Evolutionary conservation across 2,329 filamentous ascomycete species (phyloP), one percentile per base, ranked within the genome.

Genomic region (Verruconis gallopava): DNA sequence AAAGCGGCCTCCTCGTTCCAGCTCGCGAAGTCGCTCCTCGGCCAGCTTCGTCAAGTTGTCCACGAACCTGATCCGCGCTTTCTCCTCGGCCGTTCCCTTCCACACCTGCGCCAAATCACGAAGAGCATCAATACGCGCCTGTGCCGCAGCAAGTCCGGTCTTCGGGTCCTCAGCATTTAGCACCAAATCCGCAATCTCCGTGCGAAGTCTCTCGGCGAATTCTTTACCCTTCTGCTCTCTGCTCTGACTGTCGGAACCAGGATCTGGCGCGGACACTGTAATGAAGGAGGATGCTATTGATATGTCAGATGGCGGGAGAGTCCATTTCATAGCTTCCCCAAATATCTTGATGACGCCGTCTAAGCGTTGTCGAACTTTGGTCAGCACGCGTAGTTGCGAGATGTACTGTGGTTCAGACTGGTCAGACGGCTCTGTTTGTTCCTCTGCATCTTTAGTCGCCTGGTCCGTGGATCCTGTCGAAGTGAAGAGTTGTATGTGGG

Each of bases 71-170:
- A 65, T 65, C 41, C 91, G 70, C 4, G 85, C 85, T 62, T 84
- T 93, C 59, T 96, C 91, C 63, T 98, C 91, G 0, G 84, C 81
- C 2, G 91, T 95, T n/a, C 86, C 86, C 57, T 82, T 89, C 88
- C 91, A 98, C 17, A 98, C 78, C n/a, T 64, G 64, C 3, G 77
- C 76, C 48, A 96, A 63, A 47, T 78, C 73, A 53, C 85, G 79
- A 43, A 96, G 68, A 55, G 83, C 77, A 53, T 85, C 79, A 12
- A 96, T 78, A 35, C 84, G 69, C 43, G 71, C 70, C 11, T 74
- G 74, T 0, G 91, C 91, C 44, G 78, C 77, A 48, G 84, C 79
- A 5, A 91, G 68, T 13, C 83, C 84, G 35, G 71, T 69, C 11
- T 79, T 67, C 0, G 75, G 71, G 35, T 80, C 77, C 1, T 43